Evolutionary conservation across 2,329 filamentous ascomycete species (phyloP).

Genomic region (Clathrospora elynae): DNA sequence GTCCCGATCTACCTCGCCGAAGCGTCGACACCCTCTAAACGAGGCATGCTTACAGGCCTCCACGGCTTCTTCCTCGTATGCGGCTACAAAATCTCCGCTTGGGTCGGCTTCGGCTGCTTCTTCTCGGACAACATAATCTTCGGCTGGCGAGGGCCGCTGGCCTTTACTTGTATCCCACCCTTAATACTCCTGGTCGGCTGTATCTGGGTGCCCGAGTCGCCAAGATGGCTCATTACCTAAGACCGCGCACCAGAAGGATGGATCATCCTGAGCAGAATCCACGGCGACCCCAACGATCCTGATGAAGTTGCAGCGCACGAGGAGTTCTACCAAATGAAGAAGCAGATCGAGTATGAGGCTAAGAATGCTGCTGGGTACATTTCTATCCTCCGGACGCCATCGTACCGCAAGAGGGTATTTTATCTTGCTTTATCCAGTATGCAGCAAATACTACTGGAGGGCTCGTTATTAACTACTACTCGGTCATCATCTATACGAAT

Average conservation of each 20-base stretch:
- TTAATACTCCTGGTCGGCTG: constrained; percentile 52
- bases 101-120: constrained; percentile 39
- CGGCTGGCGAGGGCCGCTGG: constrained; percentile 55
- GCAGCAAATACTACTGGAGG: constrained; percentile 32
- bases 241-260: constrained; percentile 59
- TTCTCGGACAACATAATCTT: constrained; percentile 29
- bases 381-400: constrained; percentile 24
- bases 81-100: constrained; percentile 48
- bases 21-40: constrained; percentile 30
- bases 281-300: constrained; percentile 23
- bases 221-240: constrained; percentile 62
- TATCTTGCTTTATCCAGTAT: constrained; percentile 31
- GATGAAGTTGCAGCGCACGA: constrained; percentile 29
- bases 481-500: constrained; percentile 32
- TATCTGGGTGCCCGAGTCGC: constrained; percentile 50
- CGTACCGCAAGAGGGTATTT: constrained; percentile 31
- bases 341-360: constrained; percentile 31
- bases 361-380: constrained; percentile 26
- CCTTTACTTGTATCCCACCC: constrained; percentile 57
- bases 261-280: constrained; percentile 17
- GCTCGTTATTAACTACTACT: constrained; percentile 34
- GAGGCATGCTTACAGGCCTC: constrained; percentile 33
- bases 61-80: constrained; percentile 33
- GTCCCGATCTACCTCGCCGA: constrained; percentile 33
- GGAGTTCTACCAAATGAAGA: constrained; percentile 33